Base-by-base conservation (phyloP, 495 filamentous ascomycete species). In the Neurospora sublineolata region DNA sequence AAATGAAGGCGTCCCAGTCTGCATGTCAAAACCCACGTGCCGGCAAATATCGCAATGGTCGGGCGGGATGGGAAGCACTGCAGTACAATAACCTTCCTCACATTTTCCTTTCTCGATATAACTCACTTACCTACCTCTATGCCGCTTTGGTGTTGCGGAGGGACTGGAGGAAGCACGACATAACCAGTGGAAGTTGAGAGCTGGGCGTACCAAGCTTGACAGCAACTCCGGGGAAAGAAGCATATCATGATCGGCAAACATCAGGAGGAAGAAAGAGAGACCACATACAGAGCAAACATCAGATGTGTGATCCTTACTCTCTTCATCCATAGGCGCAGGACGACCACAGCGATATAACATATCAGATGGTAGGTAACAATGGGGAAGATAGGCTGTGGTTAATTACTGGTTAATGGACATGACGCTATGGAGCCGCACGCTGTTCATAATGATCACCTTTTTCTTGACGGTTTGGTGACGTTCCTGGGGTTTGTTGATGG, bases 21-120 rank as follows among this genome's bases (percentile, higher is more conserved):
- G 42, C 42, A 76, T 67, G 72, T 76, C 73, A 68, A 71, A 67
- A 72, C 9, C 77, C 78, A 80, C 78, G 79, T 80, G 78, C 74
- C 68, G 71, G 27, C 41, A 46, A 36, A 33, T 33, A 33, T 64
- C 52, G 52, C 52, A 64, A 64, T 33, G 52, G 52, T 18, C 14
- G 52, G 3, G 12, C 52, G 52, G 40, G 14, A 39, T 58, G 67
- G 14, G 41, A 40, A 37, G 68, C 68, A 75, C 73, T 72, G 68
- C n/a, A 37, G 71, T 60, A 68, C 68, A 69, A 67, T 42, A 23
- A 73, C 37, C 72, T 40, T 75, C 30, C 68, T 60, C 46, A 38
- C 52, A 37, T 23, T 27, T 20, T 41, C 60, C 67, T 75, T 67
- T 67, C 71, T 72, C 72, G 72, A 52, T 74, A 14, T 30, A n/a